Conservation (phyloP, 2,329 filamentous ascomycete species). For the Colletotrichum destructivum region DNA sequence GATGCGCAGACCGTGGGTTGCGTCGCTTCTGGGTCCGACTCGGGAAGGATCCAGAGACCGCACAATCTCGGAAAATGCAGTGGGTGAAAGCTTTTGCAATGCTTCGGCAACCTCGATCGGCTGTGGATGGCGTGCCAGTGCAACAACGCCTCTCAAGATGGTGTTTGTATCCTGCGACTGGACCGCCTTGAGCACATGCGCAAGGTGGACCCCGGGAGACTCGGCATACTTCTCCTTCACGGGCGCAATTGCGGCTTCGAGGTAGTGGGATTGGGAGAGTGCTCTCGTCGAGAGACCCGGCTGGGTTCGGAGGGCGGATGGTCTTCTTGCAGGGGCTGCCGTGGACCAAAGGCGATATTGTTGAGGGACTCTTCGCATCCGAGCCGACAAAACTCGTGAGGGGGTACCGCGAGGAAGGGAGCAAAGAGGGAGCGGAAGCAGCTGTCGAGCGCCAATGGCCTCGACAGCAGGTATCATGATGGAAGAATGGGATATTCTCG, state of each 20-base stretch:
- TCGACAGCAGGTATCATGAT: constrained; percentile 43
- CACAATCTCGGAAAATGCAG: constrained; percentile 75
- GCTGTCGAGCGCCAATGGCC: constrained; percentile 45
- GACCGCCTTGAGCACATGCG: constrained; percentile 50
- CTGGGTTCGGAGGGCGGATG: background rate
- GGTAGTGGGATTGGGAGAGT: background rate
- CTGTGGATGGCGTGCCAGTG: constrained; percentile 46
- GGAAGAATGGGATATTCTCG: background rate
- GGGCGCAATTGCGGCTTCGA: background rate
- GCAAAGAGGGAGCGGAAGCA: constrained; percentile 44
- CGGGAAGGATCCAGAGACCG: constrained; percentile 72
- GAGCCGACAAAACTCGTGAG: constrained; percentile 46
- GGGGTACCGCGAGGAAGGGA: constrained; percentile 46
- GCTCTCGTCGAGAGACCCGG: background rate
- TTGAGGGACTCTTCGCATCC: constrained; percentile 45
- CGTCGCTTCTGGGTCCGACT: constrained; percentile 65
- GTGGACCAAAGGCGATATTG: background rate
- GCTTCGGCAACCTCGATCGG: constrained; percentile 21
- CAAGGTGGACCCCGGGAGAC: background rate
- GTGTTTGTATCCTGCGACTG: constrained; percentile 47
- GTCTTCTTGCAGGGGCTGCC: background rate
- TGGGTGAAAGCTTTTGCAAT: constrained; percentile 59
- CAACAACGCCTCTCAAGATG: constrained; percentile 47
- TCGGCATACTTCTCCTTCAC: background rate
- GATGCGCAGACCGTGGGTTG: constrained; percentile 58